Base-by-base conservation (phyloP, 2,329 filamentous ascomycete genomes). In the Arthrobotrys iridis region DNA sequence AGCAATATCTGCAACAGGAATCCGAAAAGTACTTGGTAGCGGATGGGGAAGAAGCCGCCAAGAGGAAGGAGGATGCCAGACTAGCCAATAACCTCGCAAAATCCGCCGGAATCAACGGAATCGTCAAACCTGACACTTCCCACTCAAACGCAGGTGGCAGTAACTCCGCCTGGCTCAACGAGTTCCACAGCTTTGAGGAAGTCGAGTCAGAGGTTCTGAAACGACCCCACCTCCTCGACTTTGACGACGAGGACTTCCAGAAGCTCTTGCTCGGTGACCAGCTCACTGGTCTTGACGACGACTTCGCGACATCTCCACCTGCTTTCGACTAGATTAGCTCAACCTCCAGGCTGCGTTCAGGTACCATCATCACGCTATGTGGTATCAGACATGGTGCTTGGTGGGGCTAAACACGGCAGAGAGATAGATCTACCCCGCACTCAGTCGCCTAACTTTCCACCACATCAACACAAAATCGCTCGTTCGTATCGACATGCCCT, bases 1-100 rank as follows among this genome's bases (percentile, higher is more conserved):
- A 77, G 28, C 78, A 78, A 41, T 79, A 79, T 52, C 76, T 79
- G 8, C 59, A 78, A 45, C 77, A 79, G 24, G 79, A 79, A 64
- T 78, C 79, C 8, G 71, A 77, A 50, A 78, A 77, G 24, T 77
- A 75, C 71, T 58, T 75, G 20, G 30, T 59, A 13, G 58, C 71
- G 13, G 63, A 68, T 26, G 59, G 43, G 26, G 63, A 75, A 15
- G 63, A 68, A 41, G 55, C 48, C 20, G 52, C 60, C 37, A 75
- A 68, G 57, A 68, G 64, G 55, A 22, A 45, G 4, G 59, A 65
- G 22, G 40, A 57, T 30, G 43, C 63, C 24, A 63, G 62, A 20
- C 45, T 63, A 13, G 63, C 41, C 50, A 37, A 37, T 28, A 45
- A 20, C 28, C 20, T 57, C 35, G 33, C 63, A 18, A 75, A 68